Evolutionary conservation across 2,329 filamentous ascomycete species (phyloP).

Genomic region (Penicillium sp.): DNA sequence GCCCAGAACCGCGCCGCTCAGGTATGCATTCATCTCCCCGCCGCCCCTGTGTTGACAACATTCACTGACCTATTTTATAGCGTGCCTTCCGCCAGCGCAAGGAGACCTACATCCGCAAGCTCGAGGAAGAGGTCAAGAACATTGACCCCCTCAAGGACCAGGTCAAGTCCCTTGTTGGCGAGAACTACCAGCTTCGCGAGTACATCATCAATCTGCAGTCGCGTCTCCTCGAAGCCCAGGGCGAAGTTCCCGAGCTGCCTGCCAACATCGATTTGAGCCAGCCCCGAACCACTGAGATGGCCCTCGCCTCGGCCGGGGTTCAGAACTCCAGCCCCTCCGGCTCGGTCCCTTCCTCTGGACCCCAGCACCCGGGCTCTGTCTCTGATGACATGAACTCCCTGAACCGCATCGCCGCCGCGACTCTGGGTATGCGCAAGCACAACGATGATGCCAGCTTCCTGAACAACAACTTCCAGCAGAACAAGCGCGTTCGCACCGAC

Average conservation of each 20-base stretch:
- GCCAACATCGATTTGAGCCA: slow-evolving; percentile 72
- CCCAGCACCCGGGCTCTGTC: slow-evolving; percentile 29
- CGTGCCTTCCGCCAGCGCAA: slow-evolving; percentile 96
- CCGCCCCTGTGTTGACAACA: neutral
- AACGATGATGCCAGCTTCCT: slow-evolving; percentile 41
- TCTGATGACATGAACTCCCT: slow-evolving; percentile 44
- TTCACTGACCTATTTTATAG: slow-evolving; percentile 50
- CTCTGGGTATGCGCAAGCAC: slow-evolving; percentile 46
- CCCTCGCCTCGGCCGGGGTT: slow-evolving; percentile 29
- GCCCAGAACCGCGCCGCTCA: slow-evolving; percentile 96
- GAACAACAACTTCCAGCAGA: slow-evolving; percentile 33
- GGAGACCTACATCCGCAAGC: slow-evolving; percentile 95
- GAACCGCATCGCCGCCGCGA: slow-evolving; percentile 47
- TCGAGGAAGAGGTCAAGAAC: slow-evolving; percentile 90
- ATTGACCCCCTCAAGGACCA: slow-evolving; percentile 72
- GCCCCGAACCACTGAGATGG: slow-evolving; percentile 46
- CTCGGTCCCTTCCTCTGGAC: slow-evolving; percentile 22
- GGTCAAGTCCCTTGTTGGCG: slow-evolving; percentile 77
- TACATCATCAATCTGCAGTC: slow-evolving; percentile 91
- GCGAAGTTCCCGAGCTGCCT: slow-evolving; percentile 82
- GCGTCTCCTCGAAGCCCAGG: slow-evolving; percentile 77
- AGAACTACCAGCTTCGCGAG: slow-evolving; percentile 88
- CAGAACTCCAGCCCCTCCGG: slow-evolving; percentile 18
- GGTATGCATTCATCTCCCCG: slow-evolving; percentile 58
- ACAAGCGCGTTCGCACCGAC: slow-evolving; percentile 34